Evolutionary conservation across 2,329 filamentous ascomycete species (phyloP), one percentile per base, ranked within the genome.

Genomic region (Plectosphaerella cucumerina): DNA sequence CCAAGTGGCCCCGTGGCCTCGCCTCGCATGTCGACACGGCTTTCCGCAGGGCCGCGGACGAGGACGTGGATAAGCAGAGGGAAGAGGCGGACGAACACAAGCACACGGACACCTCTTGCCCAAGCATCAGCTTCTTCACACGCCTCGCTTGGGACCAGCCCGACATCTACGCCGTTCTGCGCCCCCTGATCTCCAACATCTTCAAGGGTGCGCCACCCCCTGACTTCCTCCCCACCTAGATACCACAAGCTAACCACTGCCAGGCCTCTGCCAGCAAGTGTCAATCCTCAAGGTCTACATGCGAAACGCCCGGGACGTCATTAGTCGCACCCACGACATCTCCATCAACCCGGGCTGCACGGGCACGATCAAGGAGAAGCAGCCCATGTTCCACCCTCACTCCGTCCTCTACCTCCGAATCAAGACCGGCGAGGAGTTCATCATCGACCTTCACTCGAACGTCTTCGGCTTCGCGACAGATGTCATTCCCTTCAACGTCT

Each of bases 381-480:
- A 56, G 12, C 50, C 52, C 15, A 56, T 56, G 54, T 56, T 56
- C 50, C 54, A 53, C 50, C 52, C 52, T 34, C 54, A 53, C n/a
- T 50, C 50, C 2, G 44, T 56, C 17, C 54, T 56, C 35, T 50
- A 37, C 22, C 50, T 50, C 21, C 45, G 41, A 3, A 45, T 54
- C 17, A 50, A 44, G 22, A 26, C 26, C 14, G 11, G 18, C 12
- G 41, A 52, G 6, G 48, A 51, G 9, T 53, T 37, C 43, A 42
- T 52, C 35, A 44, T 56, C 39, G 54, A 56, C 49, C 47, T 56
- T 12, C 52, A 50, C 15, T 48, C 49, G 35, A 17, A 15, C 22
- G 50, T 46, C 21, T 50, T 48, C 15, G 54, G 52, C 18, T 54
- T 48, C 18, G 14, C 18, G 2, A 34, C 49, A 4, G 15, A 39